Base-by-base conservation (phyloP, 768 basidiomycete genomes). In the Leccinum variicolor region DNA sequence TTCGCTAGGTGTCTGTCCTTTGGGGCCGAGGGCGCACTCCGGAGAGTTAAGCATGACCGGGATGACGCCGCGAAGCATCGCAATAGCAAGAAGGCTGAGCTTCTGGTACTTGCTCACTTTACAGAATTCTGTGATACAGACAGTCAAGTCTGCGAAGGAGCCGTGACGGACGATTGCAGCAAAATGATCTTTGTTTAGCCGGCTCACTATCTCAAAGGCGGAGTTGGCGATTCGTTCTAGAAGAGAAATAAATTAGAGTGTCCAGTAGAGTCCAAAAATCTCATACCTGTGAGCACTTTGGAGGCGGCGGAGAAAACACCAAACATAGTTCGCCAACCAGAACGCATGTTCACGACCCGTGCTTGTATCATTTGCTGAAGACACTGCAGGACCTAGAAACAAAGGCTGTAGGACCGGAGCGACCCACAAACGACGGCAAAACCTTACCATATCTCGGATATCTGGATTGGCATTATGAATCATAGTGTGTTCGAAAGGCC, bases 31-130 rank as follows among this genome's bases (percentile, higher is more conserved):
- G 25, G 75, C 71, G 59, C 84, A 86, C 31, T 95, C 94, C 0
- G 93, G 86, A 56, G 84, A 87, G 56, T 83, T 76, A 25, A 98
- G 77, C 94, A 99, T 97, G 53, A 90, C 87, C 6, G 92, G 91
- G 48, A 98, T 95, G 51, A 95, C 81, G 21, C 89, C 92, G 31
- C 93, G 87, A 51, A 99, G 83, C 94, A 98, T 98, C 15, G 90
- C 94, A 59, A 98, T 98, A 3, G 95, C 94, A 61, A 98, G 81
- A 26, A 99, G 75, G 69, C 92, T 93, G 77, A 98, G 96, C 71
- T 98, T 98, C 74, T 99, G 97, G 74, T 93, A 98, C 74, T 98
- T 98, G 84, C 87, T 94, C 66, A 96, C 94, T 82, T 98, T 98
- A 81, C 92, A 96, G 76, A 98, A 99, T 72, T 98, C 97, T 34